Conservation (phyloP, 768 basidiomycete species). For the Psilocybe cubensis region DNA sequence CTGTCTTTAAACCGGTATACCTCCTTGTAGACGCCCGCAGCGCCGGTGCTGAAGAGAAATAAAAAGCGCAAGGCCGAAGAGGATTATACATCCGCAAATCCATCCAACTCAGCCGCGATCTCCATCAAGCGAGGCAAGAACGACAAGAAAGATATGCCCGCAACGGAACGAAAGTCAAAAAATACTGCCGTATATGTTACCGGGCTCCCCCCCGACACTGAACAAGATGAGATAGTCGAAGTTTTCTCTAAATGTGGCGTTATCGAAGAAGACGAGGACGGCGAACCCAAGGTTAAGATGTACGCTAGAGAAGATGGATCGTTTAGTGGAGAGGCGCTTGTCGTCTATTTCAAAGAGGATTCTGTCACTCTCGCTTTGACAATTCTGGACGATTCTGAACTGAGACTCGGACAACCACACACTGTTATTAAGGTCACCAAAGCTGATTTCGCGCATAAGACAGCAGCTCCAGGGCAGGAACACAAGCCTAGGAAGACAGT, state of each 20-base stretch:
- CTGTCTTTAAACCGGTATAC: constrained; percentile 12
- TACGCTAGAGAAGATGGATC: constrained; percentile 87
- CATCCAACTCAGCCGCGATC: constrained; percentile 45
- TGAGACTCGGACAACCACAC: constrained; percentile 78
- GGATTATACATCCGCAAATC: constrained; percentile 67
- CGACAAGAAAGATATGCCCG: constrained; percentile 48
- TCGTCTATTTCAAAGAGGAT: constrained; percentile 97
- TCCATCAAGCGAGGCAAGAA: constrained; percentile 74
- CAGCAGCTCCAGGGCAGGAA: constrained; percentile 39
- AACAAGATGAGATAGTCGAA: constrained; percentile 72
- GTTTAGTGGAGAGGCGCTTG: constrained; percentile 93
- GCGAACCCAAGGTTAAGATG: constrained; percentile 92
- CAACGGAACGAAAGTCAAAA: constrained; percentile 71
- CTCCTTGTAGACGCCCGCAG: constrained; percentile 73
- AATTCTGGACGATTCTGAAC: constrained; percentile 90
- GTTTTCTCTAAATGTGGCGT: constrained; percentile 94
- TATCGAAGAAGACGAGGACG: constrained; percentile 90
- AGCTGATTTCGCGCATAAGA: constrained; percentile 82
- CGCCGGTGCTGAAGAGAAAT: constrained; percentile 81
- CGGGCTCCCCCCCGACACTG: constrained; percentile 77
- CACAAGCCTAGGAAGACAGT: constrained; percentile 63
- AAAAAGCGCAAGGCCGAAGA: constrained; percentile 80
- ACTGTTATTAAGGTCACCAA: constrained; percentile 75
- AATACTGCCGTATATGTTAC: constrained; percentile 94
- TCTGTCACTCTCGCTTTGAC: constrained; percentile 85